Conservation (phyloP, 2,329 filamentous ascomycete species). For the Fusarium newnesense region DNA sequence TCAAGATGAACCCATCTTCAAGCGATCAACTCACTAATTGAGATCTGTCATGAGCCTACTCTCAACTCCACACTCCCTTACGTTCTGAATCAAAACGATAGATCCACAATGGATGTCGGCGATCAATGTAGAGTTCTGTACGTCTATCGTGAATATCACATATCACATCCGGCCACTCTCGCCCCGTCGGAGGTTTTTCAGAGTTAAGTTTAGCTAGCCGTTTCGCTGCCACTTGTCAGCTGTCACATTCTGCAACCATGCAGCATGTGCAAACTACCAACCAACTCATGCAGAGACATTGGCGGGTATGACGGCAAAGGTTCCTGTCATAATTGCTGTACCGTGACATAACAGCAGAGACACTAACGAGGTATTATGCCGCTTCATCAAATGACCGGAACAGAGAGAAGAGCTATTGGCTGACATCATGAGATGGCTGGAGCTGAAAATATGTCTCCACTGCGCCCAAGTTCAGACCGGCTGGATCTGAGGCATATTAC, state of each 20-base stretch:
- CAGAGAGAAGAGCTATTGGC: too few relatives aligned
- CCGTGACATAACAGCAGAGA: too few relatives aligned
- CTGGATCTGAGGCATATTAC: not conserved
- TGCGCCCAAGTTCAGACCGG: not conserved
- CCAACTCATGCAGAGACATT: not conserved
- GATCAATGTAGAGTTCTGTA: not conserved
- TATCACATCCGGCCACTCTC: not conserved
- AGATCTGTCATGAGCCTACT: not conserved
- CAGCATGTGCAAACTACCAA: not conserved
- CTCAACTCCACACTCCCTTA: not conserved
- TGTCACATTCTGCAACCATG: not conserved
- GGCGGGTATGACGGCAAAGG: not conserved
- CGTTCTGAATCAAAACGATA: not conserved
- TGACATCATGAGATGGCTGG: too few relatives aligned
- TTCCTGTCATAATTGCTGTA: rapidly evolving
- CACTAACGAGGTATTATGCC: rapidly evolving
- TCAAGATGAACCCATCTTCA: not conserved
- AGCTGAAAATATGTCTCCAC: not conserved
- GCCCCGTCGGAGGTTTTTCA: not conserved
- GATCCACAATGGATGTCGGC: not conserved
- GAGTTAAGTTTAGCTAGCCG: not conserved
- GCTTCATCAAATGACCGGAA: not conserved
- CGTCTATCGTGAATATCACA: not conserved
- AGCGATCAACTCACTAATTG: not conserved
- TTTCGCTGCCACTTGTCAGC: not conserved